Percentiles rank a stretch among this genome's conserved stretches.
Evolutionary conservation across 2,329 filamentous ascomycete genomes (phyloP).

Genomic region (Colletotrichum sp.): DNA sequence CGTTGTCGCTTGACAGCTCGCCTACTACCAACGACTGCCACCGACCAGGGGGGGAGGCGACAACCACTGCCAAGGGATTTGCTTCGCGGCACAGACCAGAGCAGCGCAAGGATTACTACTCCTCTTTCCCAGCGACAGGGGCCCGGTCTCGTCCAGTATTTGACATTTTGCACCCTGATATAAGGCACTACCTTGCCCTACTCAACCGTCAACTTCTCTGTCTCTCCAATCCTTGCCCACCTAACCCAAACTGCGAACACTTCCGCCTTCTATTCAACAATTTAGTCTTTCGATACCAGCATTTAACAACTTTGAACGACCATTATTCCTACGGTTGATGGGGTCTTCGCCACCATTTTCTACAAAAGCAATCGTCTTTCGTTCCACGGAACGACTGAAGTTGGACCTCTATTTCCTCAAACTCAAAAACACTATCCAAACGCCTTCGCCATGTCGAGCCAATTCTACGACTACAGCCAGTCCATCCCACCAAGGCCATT

Average conservation of each 20-base stretch:
- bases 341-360: not conserved
- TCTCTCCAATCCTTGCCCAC: not conserved
- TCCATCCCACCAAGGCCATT: not conserved
- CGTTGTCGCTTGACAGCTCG: slow-evolving; percentile 10
- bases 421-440: not conserved
- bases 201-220: not conserved
- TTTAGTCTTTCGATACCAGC: not conserved
- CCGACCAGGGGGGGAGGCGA: not conserved
- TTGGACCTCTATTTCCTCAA: not conserved
- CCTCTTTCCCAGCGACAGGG: not conserved
- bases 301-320: not conserved
- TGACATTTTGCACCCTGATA: slow-evolving; percentile 10
- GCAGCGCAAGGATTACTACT: slow-evolving; percentile 11
- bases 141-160: not conserved
- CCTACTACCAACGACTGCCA: slow-evolving; percentile 10
- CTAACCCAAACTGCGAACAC: not conserved
- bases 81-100: slow-evolving; percentile 17
- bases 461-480: not conserved
- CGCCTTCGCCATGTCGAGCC: not conserved
- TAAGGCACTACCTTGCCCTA: not conserved
- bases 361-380: not conserved
- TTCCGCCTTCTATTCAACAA: not conserved
- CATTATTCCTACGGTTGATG: not conserved
- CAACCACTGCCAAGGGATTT: slow-evolving; percentile 4
- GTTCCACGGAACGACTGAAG: not conserved